These are phyloP conservation scores for Xerocomellus amylosporus DNA, from an alignment of 768 basidiomycete genomes.

Conservation along the genomic window DNA sequence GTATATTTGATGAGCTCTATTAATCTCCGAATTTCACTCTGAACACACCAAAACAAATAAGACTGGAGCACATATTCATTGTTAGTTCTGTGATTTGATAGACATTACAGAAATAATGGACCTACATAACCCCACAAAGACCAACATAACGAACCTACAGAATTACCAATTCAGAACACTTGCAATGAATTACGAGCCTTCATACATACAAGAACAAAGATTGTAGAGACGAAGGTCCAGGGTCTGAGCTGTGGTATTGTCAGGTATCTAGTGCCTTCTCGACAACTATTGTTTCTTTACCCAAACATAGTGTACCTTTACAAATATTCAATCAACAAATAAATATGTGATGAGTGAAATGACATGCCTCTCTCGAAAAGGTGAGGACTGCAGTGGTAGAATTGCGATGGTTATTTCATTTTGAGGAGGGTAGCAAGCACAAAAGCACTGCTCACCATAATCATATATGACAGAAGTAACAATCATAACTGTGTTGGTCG, in stretches of 20 bases:
- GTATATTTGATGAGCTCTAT: background rate
- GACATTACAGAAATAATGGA: background rate
- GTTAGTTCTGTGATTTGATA: background rate
- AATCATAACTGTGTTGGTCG: background rate
- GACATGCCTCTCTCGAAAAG: constrained; percentile 3
- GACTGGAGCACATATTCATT: background rate
- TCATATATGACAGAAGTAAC: background rate
- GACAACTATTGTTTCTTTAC: background rate
- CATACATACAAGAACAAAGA: background rate
- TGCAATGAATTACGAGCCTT: background rate
- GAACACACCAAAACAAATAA: background rate
- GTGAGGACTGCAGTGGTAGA: background rate
- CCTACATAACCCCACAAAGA: background rate
- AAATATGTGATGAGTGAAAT: no score
- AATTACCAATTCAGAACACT: background rate
- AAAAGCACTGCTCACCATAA: background rate
- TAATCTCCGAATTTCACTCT: background rate
- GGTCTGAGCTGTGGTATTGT: background rate
- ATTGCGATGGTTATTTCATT: background rate
- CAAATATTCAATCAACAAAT: background rate
- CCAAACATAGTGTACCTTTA: constrained; percentile 9
- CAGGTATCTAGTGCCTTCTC: background rate
- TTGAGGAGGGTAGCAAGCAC: background rate
- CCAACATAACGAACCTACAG: background rate
- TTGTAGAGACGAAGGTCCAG: constrained; percentile 1